Evolutionary conservation across 176 grass and related monocot genomes (phyloP).

Genomic region (Juncus inflexus): DNA sequence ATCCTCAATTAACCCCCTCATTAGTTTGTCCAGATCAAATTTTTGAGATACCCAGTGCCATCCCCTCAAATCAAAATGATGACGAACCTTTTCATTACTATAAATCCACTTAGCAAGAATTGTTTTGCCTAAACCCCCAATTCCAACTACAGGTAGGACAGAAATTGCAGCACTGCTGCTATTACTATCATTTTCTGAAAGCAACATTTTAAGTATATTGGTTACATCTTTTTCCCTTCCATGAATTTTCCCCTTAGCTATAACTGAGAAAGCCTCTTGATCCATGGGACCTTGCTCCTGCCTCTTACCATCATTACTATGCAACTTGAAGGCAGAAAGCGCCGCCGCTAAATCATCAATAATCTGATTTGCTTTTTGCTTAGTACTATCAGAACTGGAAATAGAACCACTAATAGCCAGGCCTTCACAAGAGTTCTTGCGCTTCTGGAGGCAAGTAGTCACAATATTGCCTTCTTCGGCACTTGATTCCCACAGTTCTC

Average conservation of each 20-base stretch:
- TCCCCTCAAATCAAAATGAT: constrained; percentile 25
- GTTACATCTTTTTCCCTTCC: constrained; percentile 9
- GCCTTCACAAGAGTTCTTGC: too few relatives aligned
- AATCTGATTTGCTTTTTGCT: too few relatives aligned
- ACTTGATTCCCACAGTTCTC: too few relatives aligned
- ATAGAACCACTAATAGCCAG: too few relatives aligned
- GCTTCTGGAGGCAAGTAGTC: too few relatives aligned
- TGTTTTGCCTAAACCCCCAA: constrained; percentile 19
- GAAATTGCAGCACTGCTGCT: not conserved
- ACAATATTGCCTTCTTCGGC: too few relatives aligned
- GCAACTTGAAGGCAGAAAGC: too few relatives aligned
- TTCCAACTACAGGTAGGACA: constrained; percentile 33
- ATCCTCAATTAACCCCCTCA: not conserved
- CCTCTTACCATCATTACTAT: too few relatives aligned
- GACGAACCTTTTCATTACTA: not conserved
- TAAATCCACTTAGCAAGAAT: constrained; percentile 28
- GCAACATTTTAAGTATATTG: constrained; percentile 11
- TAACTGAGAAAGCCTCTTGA: not conserved
- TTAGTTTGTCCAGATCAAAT: constrained; percentile 15
- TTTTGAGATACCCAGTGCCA: constrained; percentile 32
- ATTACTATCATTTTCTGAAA: not conserved
- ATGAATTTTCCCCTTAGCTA: not conserved
- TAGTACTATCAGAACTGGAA: too few relatives aligned
- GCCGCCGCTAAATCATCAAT: too few relatives aligned
- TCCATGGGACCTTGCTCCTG: too few relatives aligned